Evolutionary conservation across 1,284 basidiomycete genomes (phyloP).

Genomic region (Boletellus deceptivus): DNA sequence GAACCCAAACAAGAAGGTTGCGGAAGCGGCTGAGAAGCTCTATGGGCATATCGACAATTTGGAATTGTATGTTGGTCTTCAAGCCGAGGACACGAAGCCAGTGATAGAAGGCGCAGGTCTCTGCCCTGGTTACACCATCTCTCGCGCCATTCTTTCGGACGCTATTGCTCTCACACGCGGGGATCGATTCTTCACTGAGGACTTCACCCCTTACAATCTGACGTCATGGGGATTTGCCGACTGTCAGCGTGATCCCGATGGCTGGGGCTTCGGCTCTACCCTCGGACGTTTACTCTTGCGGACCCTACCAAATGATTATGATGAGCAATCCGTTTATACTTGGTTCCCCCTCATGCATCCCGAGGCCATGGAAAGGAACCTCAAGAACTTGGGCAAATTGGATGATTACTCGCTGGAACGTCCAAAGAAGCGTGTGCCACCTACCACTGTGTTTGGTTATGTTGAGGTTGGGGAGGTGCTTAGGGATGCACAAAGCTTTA

Average conservation of each 20-base stretch:
- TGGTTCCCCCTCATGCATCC: constrained; percentile 88
- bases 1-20: constrained; percentile 75
- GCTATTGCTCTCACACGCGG: constrained; percentile 84
- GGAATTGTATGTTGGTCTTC: constrained; percentile 78
- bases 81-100: constrained; percentile 72
- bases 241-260: constrained; percentile 66
- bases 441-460: constrained; percentile 45
- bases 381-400: constrained; percentile 53
- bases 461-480: constrained; percentile 53
- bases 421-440: constrained; percentile 35
- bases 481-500: constrained; percentile 45
- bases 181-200: constrained; percentile 80
- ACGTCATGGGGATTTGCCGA: constrained; percentile 83
- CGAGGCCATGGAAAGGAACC: constrained; percentile 56
- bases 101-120: constrained; percentile 76
- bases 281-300: constrained; percentile 73
- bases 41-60: constrained; percentile 77
- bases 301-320: constrained; percentile 67
- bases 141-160: constrained; percentile 84
- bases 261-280: constrained; percentile 70
- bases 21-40: constrained; percentile 70
- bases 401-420: constrained; percentile 53
- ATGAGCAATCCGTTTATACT: constrained; percentile 70
- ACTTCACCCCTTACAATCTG: constrained; percentile 78
- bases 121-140: constrained; percentile 82